These are phyloP conservation scores for Saccharum hybrid DNA, from an alignment of 202 grass and related monocot genomes.

Conservation along the genomic window DNA sequence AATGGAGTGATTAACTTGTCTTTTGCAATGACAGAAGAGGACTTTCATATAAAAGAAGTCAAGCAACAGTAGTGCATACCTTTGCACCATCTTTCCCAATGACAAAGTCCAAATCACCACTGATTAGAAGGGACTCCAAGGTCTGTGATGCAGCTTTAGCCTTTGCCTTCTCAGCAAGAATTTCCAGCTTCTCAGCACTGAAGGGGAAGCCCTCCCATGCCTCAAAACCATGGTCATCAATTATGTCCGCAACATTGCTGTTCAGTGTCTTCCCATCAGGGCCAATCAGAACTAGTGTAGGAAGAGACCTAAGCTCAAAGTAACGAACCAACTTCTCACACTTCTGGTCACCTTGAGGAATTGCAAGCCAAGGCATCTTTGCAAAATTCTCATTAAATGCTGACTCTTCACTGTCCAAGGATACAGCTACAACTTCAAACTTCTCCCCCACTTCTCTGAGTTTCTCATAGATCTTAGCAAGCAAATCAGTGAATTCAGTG, in stretches of 20 bases:
- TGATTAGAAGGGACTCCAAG: slow-evolving; percentile 74
- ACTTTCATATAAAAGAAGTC: slow-evolving; percentile 2
- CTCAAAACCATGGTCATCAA: slow-evolving; percentile 67
- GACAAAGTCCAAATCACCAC: slow-evolving; percentile 67
- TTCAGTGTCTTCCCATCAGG: slow-evolving; percentile 80
- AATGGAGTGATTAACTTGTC: not conserved
- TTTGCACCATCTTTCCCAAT: slow-evolving; percentile 62
- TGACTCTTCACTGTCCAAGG: slow-evolving; percentile 58
- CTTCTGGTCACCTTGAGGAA: slow-evolving; percentile 68
- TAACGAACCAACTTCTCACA: slow-evolving; percentile 67
- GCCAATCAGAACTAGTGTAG: slow-evolving; percentile 76
- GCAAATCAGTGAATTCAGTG: slow-evolving; percentile 59
- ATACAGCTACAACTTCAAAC: slow-evolving; percentile 74
- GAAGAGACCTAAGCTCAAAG: slow-evolving; percentile 71
- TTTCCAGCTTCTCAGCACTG: slow-evolving; percentile 63
- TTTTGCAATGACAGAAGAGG: not conserved
- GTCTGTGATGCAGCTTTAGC: slow-evolving; percentile 69
- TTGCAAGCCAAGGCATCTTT: slow-evolving; percentile 76
- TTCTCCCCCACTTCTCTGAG: slow-evolving; percentile 72
- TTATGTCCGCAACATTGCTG: slow-evolving; percentile 57
- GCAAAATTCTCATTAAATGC: slow-evolving; percentile 53
- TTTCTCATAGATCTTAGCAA: slow-evolving; percentile 68
- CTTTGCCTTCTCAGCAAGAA: slow-evolving; percentile 73
- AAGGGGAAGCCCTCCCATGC: slow-evolving; percentile 85
- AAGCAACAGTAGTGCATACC: slow-evolving; percentile 54